phyloP scores from a whole-genome alignment of 140 eudicot species.

The Oenanthe javanica region DNA sequence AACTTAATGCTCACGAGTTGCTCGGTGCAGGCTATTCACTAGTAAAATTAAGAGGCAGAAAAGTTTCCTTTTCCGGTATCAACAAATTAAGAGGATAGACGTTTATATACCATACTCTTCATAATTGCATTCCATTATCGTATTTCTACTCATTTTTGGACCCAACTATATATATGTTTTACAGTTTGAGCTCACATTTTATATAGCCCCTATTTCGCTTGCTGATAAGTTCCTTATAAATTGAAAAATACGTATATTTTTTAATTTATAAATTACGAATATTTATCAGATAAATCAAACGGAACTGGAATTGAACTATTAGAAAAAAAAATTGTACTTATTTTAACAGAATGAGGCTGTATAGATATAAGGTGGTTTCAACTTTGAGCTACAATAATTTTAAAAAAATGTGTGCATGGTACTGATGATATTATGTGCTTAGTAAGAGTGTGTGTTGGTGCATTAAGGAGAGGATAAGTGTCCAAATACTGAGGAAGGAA shows the following conservation, averaged over 20 bases:
- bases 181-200: neutral
- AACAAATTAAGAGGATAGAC: neutral
- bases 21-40: constrained; percentile 5
- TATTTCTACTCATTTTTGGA: neutral
- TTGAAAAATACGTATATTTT: no score
- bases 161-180: neutral
- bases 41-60: neutral
- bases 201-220: no score
- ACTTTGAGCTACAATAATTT: neutral
- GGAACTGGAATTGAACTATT: neutral
- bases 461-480: constrained; percentile 21
- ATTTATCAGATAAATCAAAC: no score
- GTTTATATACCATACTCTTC: neutral
- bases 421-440: neutral
- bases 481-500: constrained; percentile 29
- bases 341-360: neutral
- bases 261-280: no score
- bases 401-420: neutral
- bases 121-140: neutral
- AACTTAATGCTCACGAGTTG: constrained; percentile 9
- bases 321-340: no score
- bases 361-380: constrained; percentile 3
- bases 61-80: constrained; percentile 1
- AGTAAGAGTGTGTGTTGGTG: neutral
- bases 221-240: no score